Evolutionary conservation across 768 basidiomycete genomes (phyloP), one percentile per base, ranked within the genome.

Genomic region (Agaricus bisporus): DNA sequence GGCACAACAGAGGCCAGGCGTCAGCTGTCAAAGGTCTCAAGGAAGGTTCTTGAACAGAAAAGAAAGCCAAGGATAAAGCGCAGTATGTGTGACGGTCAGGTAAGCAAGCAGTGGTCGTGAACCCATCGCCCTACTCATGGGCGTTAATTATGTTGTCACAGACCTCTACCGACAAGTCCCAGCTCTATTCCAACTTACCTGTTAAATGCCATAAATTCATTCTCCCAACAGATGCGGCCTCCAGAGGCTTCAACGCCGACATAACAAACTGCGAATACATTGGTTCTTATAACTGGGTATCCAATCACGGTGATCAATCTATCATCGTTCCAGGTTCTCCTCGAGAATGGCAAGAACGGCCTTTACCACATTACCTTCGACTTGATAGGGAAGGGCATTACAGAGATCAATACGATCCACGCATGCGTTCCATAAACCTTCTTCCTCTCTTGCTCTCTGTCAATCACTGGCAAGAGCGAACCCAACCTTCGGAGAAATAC

Each of bases 231-330:
- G 41, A 43, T 15, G 20, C 26, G 8, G 15, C 41, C 14, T 22
- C 32, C 10, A n/a, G 18, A 0, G 42, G 43, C 12, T 18, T 43
- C 41, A 44, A 71, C 22, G 64, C 73, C n/a, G 55, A 59, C 20
- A 67, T 78, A 29, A 62, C 82, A 63, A 51, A 64, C 36, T 61
- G 49, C 46, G 57, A 68, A 28, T 73, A 70, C 28, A 64, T 82
- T 41, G 77, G 78, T 4, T 83, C 82, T 0, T 84, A 83, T 62
- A 82, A 78, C 43, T 84, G 82, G 82, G 49, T 51, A 14, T 63
- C 72, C 39, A 61, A 63, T 20, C 70, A 67, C 0, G 57, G 63
- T 0, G 60, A 63, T 4, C 79, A 81, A 0, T 79, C 78, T 2
- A 81, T 84, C 49, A 70, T 76, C 44, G 74, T 81, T 9, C 80